Conservation (phyloP, 306 rosid species). For the Macrotyloma uniflorum region DNA sequence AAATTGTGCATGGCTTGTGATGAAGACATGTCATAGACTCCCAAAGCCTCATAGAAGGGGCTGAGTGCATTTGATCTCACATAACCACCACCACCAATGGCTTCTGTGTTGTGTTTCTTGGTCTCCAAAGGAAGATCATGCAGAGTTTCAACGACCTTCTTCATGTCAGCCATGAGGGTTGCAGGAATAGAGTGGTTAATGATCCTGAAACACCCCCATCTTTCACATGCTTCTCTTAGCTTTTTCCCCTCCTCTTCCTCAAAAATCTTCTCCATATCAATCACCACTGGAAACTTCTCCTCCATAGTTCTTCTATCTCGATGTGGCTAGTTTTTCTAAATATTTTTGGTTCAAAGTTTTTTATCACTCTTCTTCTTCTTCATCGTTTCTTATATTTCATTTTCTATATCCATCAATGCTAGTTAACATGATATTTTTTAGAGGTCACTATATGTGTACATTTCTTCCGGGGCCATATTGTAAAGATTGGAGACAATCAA, state of each 20-base stretch:
- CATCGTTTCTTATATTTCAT: too few species aligned
- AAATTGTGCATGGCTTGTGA: constrained; percentile 45
- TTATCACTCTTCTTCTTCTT: too few species aligned
- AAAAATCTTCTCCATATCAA: constrained; percentile 47
- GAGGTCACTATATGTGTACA: too few species aligned
- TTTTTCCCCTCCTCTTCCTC: constrained; percentile 38
- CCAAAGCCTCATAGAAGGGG: constrained; percentile 62
- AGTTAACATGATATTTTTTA: too few species aligned
- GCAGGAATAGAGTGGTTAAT: constrained; percentile 53
- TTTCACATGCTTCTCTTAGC: constrained; percentile 62
- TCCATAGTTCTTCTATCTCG: too few species aligned
- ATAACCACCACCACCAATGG: constrained; percentile 53
- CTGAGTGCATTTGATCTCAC: constrained; percentile 40
- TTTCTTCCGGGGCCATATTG: too few species aligned
- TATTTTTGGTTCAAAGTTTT: too few species aligned
- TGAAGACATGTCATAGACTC: constrained; percentile 54
- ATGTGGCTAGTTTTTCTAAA: too few species aligned
- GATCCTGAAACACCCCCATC: constrained; percentile 68
- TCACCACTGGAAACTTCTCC: constrained; percentile 34
- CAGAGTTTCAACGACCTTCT: constrained; percentile 39
- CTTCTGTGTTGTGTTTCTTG: constrained; percentile 52
- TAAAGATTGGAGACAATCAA: too few species aligned
- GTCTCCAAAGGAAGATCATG: constrained; percentile 63
- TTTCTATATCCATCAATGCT: too few species aligned
- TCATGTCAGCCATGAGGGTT: constrained; percentile 59